Percentiles rank a stretch among this genome's conserved stretches.
These are phyloP conservation scores for Pyrenochaeta sp. DNA, from an alignment of 2,329 filamentous ascomycete genomes.

Conservation along the genomic window DNA sequence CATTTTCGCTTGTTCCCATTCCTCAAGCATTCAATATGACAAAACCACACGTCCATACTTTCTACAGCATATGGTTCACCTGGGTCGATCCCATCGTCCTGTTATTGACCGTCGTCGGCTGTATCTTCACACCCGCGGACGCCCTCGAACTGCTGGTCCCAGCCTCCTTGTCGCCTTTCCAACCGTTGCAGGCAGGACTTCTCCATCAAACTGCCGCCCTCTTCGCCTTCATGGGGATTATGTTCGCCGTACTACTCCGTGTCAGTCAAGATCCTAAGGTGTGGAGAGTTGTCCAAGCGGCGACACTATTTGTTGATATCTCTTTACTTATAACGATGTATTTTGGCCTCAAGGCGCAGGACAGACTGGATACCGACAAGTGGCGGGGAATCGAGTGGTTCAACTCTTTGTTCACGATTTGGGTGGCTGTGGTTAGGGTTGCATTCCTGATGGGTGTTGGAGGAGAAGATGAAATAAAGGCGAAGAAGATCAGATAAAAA, in stretches of 20 bases:
- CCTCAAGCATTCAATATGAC: slow-evolving; percentile 4
- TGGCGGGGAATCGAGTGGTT: slow-evolving; percentile 14
- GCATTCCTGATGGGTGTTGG: slow-evolving; percentile 13
- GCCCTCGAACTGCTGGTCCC: slow-evolving; percentile 10
- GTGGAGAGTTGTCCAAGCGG: slow-evolving; percentile 19
- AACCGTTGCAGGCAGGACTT: slow-evolving; percentile 8
- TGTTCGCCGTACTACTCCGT: slow-evolving; percentile 13
- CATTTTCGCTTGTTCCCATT: background rate
- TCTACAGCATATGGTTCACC: slow-evolving; percentile 23
- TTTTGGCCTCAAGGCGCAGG: slow-evolving; percentile 4
- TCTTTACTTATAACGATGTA: slow-evolving; percentile 7
- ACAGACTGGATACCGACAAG: background rate
- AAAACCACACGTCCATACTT: slow-evolving; percentile 13
- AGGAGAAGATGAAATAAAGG: background rate
- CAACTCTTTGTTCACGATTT: slow-evolving; percentile 15
- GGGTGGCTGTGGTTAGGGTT: slow-evolving; percentile 12
- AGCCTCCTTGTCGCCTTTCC: slow-evolving; percentile 1
- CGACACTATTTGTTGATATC: slow-evolving; percentile 13
- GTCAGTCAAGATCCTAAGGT: slow-evolving; percentile 12
- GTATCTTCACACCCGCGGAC: slow-evolving; percentile 9
- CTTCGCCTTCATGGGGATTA: slow-evolving; percentile 15
- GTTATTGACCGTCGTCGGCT: slow-evolving; percentile 16
- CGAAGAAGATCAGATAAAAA: background rate
- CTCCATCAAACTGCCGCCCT: slow-evolving; percentile 13
- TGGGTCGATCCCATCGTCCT: slow-evolving; percentile 16